phyloP scores from a whole-genome alignment of 106 monocot genomes.

The Platanthera zijinensis region DNA sequence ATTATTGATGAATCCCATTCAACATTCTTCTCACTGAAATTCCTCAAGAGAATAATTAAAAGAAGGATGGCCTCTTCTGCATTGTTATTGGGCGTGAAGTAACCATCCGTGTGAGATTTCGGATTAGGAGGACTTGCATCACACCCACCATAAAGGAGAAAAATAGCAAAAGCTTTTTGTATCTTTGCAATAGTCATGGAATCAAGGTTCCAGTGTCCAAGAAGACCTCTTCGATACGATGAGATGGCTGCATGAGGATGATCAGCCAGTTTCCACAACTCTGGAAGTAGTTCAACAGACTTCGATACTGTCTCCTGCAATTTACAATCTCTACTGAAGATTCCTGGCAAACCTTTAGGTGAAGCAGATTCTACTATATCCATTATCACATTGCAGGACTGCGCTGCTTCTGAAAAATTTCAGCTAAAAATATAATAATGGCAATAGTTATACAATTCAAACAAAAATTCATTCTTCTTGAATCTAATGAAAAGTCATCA shows the following conservation, averaged over 20 bases:
- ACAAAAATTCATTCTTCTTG: background rate
- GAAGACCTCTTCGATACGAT: constrained; percentile 65
- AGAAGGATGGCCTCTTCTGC: constrained; percentile 87
- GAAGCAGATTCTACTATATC: constrained; percentile 70
- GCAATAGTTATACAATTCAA: constrained; percentile 3
- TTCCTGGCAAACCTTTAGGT: constrained; percentile 42
- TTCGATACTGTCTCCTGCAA: constrained; percentile 60
- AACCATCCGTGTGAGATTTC: constrained; percentile 52
- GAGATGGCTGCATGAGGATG: constrained; percentile 46
- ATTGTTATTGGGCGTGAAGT: constrained; percentile 69
- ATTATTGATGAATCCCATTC: constrained; percentile 71
- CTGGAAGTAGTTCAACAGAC: constrained; percentile 73
- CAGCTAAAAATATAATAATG: background rate
- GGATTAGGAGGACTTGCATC: constrained; percentile 67
- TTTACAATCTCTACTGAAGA: constrained; percentile 46
- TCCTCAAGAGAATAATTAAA: constrained; percentile 67
- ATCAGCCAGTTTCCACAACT: constrained; percentile 60
- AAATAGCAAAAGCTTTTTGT: constrained; percentile 83
- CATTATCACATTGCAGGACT: constrained; percentile 61
- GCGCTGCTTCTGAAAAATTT: constrained; percentile 70
- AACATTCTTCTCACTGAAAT: constrained; percentile 40
- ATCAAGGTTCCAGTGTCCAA: constrained; percentile 68
- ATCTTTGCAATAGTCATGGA: constrained; percentile 31
- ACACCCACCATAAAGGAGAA: constrained; percentile 77
- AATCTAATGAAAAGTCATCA: background rate